phyloP scores from a whole-genome alignment of 2,329 filamentous ascomycete genomes.

The Ceratocystis ficicola region DNA sequence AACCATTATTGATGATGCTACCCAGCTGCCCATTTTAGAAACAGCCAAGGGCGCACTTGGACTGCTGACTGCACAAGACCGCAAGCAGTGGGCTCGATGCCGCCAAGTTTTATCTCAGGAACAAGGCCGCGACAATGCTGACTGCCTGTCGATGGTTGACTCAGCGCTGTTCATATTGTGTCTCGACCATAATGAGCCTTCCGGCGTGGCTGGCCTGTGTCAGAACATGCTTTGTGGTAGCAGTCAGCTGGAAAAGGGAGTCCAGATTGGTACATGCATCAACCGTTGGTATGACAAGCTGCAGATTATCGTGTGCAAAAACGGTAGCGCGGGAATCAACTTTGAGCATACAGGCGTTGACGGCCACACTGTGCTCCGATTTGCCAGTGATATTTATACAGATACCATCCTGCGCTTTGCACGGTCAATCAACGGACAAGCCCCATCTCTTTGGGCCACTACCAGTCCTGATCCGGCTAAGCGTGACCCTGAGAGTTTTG shows the following conservation, averaged over 20 bases:
- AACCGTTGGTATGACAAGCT: constrained; percentile 99
- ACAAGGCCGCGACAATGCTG: constrained; percentile 82
- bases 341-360: constrained; percentile 98
- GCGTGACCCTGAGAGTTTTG: constrained; percentile 79
- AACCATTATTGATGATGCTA: constrained; percentile 82
- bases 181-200: constrained; percentile 81
- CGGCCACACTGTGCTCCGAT: constrained; percentile 89
- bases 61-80: constrained; percentile 89
- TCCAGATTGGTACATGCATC: constrained; percentile 94
- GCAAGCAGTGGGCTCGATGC: constrained; percentile 88
- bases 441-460: constrained; percentile 83
- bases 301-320: constrained; percentile 98
- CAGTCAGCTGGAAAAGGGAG: constrained; percentile 77
- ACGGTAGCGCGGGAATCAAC: constrained; percentile 96
- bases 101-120: constrained; percentile 79
- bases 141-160: constrained; percentile 91
- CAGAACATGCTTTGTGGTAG: constrained; percentile 98
- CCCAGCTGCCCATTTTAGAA: constrained; percentile 79
- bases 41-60: constrained; percentile 91
- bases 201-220: constrained; percentile 70
- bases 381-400: constrained; percentile 92
- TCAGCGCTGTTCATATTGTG: constrained; percentile 86
- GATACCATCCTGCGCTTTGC: constrained; percentile 96
- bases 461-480: constrained; percentile 85
- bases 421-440: constrained; percentile 74